Evolutionary conservation across 2,329 filamentous ascomycete species (phyloP), one percentile per base, ranked within the genome.

Genomic region (Dactylonectria estremocensis): DNA sequence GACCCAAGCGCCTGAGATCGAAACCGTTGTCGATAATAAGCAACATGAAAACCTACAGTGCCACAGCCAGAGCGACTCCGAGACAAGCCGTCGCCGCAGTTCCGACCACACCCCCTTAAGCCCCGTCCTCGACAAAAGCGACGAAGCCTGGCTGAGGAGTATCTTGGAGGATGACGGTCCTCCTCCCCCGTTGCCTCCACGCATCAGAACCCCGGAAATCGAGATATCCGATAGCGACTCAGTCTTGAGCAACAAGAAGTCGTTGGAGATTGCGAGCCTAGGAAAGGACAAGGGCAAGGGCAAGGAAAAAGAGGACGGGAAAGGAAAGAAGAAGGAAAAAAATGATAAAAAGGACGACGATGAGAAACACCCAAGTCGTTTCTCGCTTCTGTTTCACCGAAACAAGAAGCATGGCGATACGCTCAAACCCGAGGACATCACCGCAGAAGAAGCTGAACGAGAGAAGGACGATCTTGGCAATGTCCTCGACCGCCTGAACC

Each of bases 401-500:
- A 75, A 77, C 69, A 81, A 80, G 66, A 84, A 86, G 64, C 79
- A 82, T 52, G 81, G 80, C 24, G 79, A 83, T 69, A 78, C 69
- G 31, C 66, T 76, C 61, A 70, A 71, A 59, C 79, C 78, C 61
- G 78, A 78, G 20, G 82, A 84, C 49, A 80, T 83, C 49, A 76
- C 78, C 48, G 72, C 72, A 69, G 82, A 69, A 64, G 85, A 80
- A 78, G 87, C 78, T 31, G 82, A 84, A 63, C 79, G 80, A 49
- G 89, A 90, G 80, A 82, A 80, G 73, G 90, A 94, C 76, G 96
- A 98, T 74, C 89, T 98, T 67, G 89, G 89, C 45, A 87, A 89
- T 33, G 90, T 97, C 22, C 91, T 99, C 31, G 93, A 97, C 77
- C 89, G 93, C 50, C 88, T 99, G 68, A 95, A 97, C 77, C 89